Conservation (phyloP, 2,329 filamentous ascomycete species). For the Xenosphaeropsis pyriputrescens region DNA sequence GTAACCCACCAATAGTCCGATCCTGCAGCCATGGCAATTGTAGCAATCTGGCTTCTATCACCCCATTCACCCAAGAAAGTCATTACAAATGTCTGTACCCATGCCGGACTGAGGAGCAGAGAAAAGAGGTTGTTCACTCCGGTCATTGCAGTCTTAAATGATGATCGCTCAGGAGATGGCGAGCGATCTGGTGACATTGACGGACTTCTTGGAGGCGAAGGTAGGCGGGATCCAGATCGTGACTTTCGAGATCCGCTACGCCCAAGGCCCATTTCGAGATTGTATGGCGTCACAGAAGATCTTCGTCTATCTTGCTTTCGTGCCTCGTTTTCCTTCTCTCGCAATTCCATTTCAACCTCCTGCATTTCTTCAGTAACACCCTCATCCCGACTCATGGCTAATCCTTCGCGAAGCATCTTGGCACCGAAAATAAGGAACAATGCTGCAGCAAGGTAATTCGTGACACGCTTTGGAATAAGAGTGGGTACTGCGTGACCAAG, state of each 20-base stretch:
- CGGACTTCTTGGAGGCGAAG: slow-evolving; percentile 67
- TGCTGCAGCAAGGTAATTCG: slow-evolving; percentile 69
- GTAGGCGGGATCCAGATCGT: slow-evolving; percentile 59
- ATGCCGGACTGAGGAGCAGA: slow-evolving; percentile 81
- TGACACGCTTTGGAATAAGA: slow-evolving; percentile 79
- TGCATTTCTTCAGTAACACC: slow-evolving; percentile 96
- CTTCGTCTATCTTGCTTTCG: slow-evolving; percentile 49
- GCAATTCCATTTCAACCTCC: slow-evolving; percentile 85
- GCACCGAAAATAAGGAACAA: slow-evolving; percentile 85
- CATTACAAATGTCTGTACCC: slow-evolving; percentile 99
- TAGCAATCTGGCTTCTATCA: slow-evolving; percentile 93
- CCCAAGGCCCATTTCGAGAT: slow-evolving; percentile 66
- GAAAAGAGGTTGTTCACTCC: slow-evolving; percentile 79
- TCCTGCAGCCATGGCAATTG: slow-evolving; percentile 95
- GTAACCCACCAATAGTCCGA: slow-evolving; percentile 99
- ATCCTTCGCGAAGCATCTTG: slow-evolving; percentile 71
- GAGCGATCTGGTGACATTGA: slow-evolving; percentile 57
- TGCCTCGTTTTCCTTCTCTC: slow-evolving; percentile 76
- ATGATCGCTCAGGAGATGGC: slow-evolving; percentile 21
- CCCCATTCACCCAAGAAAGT: slow-evolving; percentile 98
- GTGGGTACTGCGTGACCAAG: slow-evolving; percentile 86
- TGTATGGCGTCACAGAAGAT: slow-evolving; percentile 59
- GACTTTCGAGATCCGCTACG: slow-evolving; percentile 46
- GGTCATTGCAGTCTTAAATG: slow-evolving; percentile 27
- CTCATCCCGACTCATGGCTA: slow-evolving; percentile 78